phyloP scores from a whole-genome alignment of 306 rosid species.

The Prunus armeniaca region DNA sequence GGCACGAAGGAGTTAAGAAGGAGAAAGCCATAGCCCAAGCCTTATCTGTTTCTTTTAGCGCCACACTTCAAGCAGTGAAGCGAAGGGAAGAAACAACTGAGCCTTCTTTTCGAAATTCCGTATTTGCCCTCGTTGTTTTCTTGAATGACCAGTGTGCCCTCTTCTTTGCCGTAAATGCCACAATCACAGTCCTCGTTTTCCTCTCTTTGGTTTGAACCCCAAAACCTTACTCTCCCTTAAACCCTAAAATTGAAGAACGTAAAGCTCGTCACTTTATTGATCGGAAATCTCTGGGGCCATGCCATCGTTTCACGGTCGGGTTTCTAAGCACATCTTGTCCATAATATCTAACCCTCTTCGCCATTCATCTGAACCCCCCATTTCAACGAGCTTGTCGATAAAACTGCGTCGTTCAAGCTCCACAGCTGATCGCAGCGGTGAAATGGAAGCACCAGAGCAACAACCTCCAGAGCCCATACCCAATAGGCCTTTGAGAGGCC shows the following conservation, averaged over 20 bases:
- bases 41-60: constrained; percentile 11
- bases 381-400: constrained; percentile 16
- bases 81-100: background rate
- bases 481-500: constrained; percentile 40
- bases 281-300: constrained; percentile 13
- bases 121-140: background rate
- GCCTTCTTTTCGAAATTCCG: background rate
- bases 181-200: too few species aligned
- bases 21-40: background rate
- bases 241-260: background rate
- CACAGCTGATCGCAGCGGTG: constrained; percentile 11
- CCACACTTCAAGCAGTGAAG: background rate
- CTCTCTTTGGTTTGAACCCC: background rate
- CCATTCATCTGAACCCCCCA: constrained; percentile 1
- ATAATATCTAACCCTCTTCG: constrained; percentile 18
- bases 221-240: background rate
- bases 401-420: constrained; percentile 43
- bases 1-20: background rate
- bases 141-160: background rate
- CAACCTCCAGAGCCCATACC: constrained; percentile 34
- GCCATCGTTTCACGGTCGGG: constrained; percentile 23
- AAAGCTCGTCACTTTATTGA: background rate
- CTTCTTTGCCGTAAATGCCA: background rate
- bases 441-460: constrained; percentile 15
- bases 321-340: constrained; percentile 29